Evolutionary conservation across 306 rosid species (phyloP).

Genomic region (Quercus rubra): DNA sequence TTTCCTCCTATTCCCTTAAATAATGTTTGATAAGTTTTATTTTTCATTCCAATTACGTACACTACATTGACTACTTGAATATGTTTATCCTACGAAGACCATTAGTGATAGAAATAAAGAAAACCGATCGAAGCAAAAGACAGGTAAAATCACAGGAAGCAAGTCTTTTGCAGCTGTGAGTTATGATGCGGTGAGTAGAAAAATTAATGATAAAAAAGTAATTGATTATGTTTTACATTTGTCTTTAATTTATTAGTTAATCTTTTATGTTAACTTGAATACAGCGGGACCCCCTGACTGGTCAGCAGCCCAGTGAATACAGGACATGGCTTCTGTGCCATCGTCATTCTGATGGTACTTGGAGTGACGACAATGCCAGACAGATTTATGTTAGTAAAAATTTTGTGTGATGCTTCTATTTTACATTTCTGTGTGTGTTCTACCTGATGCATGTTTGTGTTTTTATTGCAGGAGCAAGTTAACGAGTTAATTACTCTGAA

Average conservation of each 20-base stretch:
- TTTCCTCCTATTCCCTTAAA: background rate
- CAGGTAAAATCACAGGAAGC: slow-evolving; percentile 4
- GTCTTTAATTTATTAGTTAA: background rate
- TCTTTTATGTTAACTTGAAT: background rate
- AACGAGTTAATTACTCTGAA: background rate
- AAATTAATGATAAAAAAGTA: background rate
- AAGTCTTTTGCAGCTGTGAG: slow-evolving; percentile 5
- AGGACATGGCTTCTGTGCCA: slow-evolving; percentile 3
- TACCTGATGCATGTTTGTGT: background rate
- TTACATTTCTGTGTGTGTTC: background rate
- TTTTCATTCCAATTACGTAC: background rate
- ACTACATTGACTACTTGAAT: background rate
- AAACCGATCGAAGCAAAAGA: slow-evolving; percentile 6
- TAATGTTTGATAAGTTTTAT: no score
- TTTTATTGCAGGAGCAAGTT: background rate
- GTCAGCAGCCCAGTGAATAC: slow-evolving; percentile 4
- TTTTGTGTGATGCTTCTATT: background rate
- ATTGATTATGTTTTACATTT: background rate
- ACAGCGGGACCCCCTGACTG: background rate
- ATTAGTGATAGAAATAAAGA: slow-evolving; percentile 10
- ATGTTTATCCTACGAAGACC: background rate
- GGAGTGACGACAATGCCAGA: background rate
- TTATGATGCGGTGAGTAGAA: slow-evolving; percentile 7
- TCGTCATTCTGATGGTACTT: slow-evolving; percentile 1
- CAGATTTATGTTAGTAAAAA: background rate